Conservation (phyloP, 345 rosid genomes). For the Eucalyptus guilfoylei region DNA sequence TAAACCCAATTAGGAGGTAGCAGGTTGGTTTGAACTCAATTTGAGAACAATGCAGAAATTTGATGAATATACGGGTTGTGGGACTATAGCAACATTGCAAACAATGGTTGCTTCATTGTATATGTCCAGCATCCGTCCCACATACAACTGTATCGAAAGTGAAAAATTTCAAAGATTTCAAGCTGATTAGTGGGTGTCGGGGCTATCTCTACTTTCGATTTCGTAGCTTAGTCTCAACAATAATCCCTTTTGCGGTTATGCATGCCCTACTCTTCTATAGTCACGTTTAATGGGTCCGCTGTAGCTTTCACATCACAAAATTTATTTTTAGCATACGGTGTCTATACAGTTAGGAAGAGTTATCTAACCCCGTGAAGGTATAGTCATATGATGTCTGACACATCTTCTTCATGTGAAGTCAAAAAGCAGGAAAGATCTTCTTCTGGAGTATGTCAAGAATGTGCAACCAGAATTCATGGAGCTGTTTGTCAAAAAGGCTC, state of each 20-base stretch:
- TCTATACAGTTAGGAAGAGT: not conserved
- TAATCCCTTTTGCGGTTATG: not conserved
- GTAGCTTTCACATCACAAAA: not conserved
- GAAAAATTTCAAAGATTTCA: not conserved
- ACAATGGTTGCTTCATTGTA: not conserved
- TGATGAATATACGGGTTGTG: not conserved
- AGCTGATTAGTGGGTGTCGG: not conserved
- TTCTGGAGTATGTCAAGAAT: constrained; percentile 85
- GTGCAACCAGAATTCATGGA: constrained; percentile 98
- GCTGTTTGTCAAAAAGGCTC: constrained; percentile 80
- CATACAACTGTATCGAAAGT: not conserved
- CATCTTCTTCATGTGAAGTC: constrained; percentile 19
- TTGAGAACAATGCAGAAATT: not conserved
- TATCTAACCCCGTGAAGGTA: not conserved
- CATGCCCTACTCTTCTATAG: not conserved
- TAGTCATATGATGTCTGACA: not conserved
- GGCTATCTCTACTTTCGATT: not conserved
- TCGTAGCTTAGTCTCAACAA: not conserved
- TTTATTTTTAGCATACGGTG: not conserved
- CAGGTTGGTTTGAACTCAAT: not conserved
- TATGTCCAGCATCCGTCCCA: not conserved
- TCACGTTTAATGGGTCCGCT: not conserved
- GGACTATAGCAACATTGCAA: not conserved
- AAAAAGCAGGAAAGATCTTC: constrained; percentile 64
- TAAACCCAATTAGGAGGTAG: not conserved